phyloP scores from a whole-genome alignment of 23 red algal genomes.

The Gracilaria caudata region DNA sequence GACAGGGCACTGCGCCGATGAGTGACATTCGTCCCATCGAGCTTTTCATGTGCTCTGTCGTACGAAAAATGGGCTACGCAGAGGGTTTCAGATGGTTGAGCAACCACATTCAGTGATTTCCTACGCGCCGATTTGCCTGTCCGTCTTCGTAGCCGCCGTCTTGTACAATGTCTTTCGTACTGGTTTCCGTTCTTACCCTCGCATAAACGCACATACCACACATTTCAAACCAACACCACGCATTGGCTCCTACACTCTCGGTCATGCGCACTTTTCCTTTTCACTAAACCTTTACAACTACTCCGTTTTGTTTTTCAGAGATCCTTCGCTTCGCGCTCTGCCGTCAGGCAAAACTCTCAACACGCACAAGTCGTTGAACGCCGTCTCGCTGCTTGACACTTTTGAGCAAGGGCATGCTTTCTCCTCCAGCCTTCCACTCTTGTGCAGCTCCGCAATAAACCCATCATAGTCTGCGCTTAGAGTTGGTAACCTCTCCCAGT shows the following conservation, averaged over 20 bases:
- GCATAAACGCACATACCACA: constrained; percentile 14
- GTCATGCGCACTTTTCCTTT: not conserved
- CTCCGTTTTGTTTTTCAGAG: not conserved
- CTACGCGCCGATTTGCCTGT: not conserved
- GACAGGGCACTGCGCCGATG: constrained; percentile 74
- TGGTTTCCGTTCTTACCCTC: constrained; percentile 37
- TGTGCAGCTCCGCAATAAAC: not conserved
- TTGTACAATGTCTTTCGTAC: constrained; percentile 26
- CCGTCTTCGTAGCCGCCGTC: not conserved
- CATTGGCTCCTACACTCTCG: not conserved
- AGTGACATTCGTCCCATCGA: constrained; percentile 95
- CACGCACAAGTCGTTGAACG: constrained; percentile 63
- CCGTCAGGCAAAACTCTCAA: not conserved
- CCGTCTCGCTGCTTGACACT: constrained; percentile 48
- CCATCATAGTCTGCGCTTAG: not conserved
- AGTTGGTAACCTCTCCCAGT: not conserved
- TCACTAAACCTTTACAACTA: constrained; percentile 11
- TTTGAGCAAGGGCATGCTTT: constrained; percentile 35
- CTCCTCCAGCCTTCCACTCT: constrained; percentile 17
- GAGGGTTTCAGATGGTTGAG: constrained; percentile 98
- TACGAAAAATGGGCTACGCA: constrained; percentile 92
- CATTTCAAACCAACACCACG: not conserved
- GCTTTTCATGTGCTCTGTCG: constrained; percentile 97
- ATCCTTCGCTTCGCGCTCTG: not conserved
- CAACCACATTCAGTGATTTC: constrained; percentile 69